Percentiles rank a stretch among this genome's conserved stretches.
Conservation (phyloP, 2,329 filamentous ascomycete species). For the Keithomyces neogunnii region DNA sequence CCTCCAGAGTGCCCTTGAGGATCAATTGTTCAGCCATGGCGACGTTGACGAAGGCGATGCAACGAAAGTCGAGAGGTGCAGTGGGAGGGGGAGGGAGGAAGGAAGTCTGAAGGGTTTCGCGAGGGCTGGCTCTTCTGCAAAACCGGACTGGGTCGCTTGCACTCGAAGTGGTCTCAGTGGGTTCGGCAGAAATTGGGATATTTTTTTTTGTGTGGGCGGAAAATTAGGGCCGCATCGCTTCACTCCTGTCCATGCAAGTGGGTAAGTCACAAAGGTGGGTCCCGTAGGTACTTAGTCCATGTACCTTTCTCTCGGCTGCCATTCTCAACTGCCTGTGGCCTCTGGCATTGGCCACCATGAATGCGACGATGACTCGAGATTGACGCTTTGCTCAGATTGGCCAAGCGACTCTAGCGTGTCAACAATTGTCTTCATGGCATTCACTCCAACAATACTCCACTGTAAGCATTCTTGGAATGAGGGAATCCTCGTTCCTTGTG, state of each 20-base stretch:
- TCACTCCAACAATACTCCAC: no score
- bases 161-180: slow-evolving; percentile 6
- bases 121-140: slow-evolving; percentile 19
- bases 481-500: no score
- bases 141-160: slow-evolving; percentile 12
- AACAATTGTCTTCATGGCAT: no score
- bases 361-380: not conserved
- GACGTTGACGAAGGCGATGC: slow-evolving; percentile 35
- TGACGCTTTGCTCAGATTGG: not conserved
- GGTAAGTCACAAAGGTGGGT: not conserved
- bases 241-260: no score
- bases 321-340: not conserved
- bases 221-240: slow-evolving; percentile 35
- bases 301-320: slow-evolving; percentile 9
- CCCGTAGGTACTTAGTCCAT: slow-evolving; percentile 2
- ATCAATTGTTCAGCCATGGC: slow-evolving; percentile 88
- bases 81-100: slow-evolving; percentile 27
- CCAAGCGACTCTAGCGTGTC: no score
- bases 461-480: no score
- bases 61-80: slow-evolving; percentile 18
- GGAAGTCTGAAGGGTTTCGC: slow-evolving; percentile 18
- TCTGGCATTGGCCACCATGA: no score
- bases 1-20: slow-evolving; percentile 94
- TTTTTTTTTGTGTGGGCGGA: slow-evolving; percentile 43
- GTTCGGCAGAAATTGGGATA: slow-evolving; percentile 29